These are phyloP conservation scores for Syzygium grande DNA, from an alignment of 345 rosid species.

Conservation along the genomic window DNA sequence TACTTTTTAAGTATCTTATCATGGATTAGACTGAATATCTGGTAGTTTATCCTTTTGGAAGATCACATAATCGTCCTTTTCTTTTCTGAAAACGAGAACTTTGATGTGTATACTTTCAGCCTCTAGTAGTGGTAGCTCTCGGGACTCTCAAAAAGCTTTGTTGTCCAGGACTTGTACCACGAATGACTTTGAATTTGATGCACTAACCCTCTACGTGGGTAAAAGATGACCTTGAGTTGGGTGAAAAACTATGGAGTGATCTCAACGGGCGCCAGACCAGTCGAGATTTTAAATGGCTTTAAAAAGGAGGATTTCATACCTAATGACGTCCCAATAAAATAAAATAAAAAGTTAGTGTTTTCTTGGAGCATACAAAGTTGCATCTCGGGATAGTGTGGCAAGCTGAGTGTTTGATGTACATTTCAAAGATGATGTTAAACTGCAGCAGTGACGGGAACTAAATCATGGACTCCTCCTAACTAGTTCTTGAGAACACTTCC, in stretches of 20 bases:
- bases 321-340: not conserved
- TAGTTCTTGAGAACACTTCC: not conserved
- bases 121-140: not conserved
- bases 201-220: not conserved
- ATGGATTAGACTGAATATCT: not conserved
- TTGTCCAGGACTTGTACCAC: not conserved
- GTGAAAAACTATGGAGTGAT: not conserved
- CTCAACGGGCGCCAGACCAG: not conserved
- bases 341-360: not conserved
- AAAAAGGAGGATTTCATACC: not conserved
- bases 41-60: not conserved
- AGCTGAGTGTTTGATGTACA: not conserved
- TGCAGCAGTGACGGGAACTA: not conserved
- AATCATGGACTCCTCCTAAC: not conserved
- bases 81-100: not conserved
- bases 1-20: not conserved
- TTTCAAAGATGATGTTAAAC: not conserved
- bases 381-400: not conserved
- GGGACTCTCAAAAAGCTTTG: not conserved
- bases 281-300: not conserved
- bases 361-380: not conserved
- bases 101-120: not conserved
- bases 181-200: not conserved
- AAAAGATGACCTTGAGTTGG: not conserved
- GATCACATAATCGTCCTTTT: not conserved